Conservation (phyloP, 768 basidiomycete species). For the Pulveroboletus ravenelii region DNA sequence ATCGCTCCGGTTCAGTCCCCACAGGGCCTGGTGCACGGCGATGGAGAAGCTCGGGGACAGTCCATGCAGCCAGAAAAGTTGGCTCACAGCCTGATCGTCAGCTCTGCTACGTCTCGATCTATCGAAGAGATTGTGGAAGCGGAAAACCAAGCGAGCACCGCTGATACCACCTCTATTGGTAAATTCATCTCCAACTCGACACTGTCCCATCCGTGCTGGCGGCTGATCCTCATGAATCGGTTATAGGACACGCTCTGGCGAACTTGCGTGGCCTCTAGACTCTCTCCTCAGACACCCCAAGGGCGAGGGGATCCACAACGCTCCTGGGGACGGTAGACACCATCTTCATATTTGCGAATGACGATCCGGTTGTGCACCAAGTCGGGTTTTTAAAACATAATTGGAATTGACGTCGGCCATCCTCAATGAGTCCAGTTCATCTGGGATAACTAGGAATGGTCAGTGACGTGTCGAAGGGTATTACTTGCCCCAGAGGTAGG, state of each 20-base stretch:
- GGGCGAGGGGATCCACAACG: constrained; percentile 35
- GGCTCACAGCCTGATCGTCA: too few relatives aligned
- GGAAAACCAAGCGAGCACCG: constrained; percentile 31
- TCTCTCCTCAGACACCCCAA: constrained; percentile 43
- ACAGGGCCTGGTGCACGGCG: constrained; percentile 44
- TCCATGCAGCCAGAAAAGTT: constrained; percentile 37
- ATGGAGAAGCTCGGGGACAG: constrained; percentile 41
- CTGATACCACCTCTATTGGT: constrained; percentile 51
- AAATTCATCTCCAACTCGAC: not conserved
- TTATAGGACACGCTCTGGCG: constrained; percentile 35
- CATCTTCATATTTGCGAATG: constrained; percentile 21
- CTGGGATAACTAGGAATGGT: too few relatives aligned
- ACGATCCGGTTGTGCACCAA: too few relatives aligned
- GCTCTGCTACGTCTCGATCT: too few relatives aligned
- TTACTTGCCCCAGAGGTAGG: too few relatives aligned
- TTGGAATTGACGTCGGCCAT: too few relatives aligned
- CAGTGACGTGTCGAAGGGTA: too few relatives aligned
- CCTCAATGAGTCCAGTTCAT: too few relatives aligned
- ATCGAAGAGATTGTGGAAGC: too few relatives aligned
- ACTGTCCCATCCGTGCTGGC: not conserved
- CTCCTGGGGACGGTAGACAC: constrained; percentile 46
- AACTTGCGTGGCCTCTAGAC: constrained; percentile 30
- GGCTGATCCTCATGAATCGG: not conserved
- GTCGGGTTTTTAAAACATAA: too few relatives aligned
- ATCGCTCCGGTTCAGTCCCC: constrained; percentile 37